Evolutionary conservation across 1,139 yeast genomes (phyloP).

Genomic region (Kluyveromyces sp.): DNA sequence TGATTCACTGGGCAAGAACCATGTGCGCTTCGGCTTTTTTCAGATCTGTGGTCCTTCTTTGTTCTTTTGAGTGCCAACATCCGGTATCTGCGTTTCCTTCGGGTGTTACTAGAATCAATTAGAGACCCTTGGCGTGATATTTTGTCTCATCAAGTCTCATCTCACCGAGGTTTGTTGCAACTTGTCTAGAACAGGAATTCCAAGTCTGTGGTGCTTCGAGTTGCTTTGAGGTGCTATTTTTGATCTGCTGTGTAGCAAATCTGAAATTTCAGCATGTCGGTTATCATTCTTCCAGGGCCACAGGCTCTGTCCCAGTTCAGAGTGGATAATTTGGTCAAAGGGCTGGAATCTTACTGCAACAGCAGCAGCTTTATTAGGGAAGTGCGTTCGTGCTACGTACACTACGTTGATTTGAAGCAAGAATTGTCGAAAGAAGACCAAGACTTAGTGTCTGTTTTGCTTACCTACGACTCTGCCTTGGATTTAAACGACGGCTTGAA

Average conservation of each 20-base stretch:
- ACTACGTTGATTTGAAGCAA: constrained; percentile 59
- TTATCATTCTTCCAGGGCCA: constrained; percentile 80
- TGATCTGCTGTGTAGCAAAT: background rate
- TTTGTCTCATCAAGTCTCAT: background rate
- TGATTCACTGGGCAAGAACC: background rate
- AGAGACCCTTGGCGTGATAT: background rate
- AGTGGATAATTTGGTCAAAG: constrained; percentile 62
- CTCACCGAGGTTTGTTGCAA: background rate
- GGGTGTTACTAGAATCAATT: background rate
- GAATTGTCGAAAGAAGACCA: constrained; percentile 36
- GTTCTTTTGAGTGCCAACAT: too few species aligned
- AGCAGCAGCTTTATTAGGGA: constrained; percentile 48
- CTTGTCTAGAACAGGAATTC: too few species aligned
- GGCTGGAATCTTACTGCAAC: constrained; percentile 58
- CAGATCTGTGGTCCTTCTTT: too few species aligned
- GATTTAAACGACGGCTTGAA: constrained; percentile 48
- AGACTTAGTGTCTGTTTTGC: constrained; percentile 51
- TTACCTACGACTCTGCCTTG: constrained; percentile 68
- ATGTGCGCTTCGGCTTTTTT: background rate
- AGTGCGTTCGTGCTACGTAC: constrained; percentile 71
- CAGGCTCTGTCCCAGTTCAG: constrained; percentile 84
- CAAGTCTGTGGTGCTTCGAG: too few species aligned
- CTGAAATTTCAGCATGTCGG: constrained; percentile 27
- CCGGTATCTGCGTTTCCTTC: too few species aligned
- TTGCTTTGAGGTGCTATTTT: background rate